A percentile compares a stretch with the other conserved stretches of the same genome.
phyloP scores from a whole-genome alignment of 352 stramenopile genomes.

The Phytophthora podocarpi region DNA sequence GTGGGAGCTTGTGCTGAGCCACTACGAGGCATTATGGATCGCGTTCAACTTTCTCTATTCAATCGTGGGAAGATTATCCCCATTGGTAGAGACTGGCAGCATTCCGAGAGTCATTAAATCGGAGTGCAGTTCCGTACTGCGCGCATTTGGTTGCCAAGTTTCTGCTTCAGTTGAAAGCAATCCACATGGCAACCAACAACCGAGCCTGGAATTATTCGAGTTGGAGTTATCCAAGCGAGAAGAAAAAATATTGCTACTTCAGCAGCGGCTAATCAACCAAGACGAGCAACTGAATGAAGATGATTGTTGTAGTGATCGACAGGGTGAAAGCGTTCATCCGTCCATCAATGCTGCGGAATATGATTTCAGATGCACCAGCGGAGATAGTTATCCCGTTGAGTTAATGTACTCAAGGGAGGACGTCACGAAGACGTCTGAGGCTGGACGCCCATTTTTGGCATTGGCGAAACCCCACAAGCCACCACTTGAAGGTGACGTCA shows the following conservation, averaged over 20 bases:
- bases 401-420: not conserved
- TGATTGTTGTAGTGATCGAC: not conserved
- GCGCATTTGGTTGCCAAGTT: conserved; percentile 6
- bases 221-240: conserved; percentile 30
- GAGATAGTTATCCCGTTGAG: not conserved
- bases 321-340: not conserved
- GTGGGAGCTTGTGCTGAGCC: conserved; percentile 16
- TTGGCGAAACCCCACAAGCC: conserved; percentile 10
- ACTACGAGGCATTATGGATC: conserved; percentile 38
- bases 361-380: not conserved
- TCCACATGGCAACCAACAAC: not conserved
- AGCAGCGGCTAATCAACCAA: conserved; percentile 19
- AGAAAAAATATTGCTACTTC: conserved; percentile 32
- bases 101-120: no score
- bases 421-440: not conserved
- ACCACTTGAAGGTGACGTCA: not conserved
- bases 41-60: conserved; percentile 27
- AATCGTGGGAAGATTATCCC: not conserved
- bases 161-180: not conserved
- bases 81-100: not conserved
- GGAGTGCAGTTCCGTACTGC: not conserved
- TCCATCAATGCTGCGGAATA: not conserved
- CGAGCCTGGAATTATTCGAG: not conserved
- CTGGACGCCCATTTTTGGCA: conserved; percentile 20
- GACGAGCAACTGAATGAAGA: conserved; percentile 1